Percentiles rank a stretch among this genome's conserved stretches.
Conservation (phyloP, 352 stramenopile species). For the Pythium diclinum region DNA sequence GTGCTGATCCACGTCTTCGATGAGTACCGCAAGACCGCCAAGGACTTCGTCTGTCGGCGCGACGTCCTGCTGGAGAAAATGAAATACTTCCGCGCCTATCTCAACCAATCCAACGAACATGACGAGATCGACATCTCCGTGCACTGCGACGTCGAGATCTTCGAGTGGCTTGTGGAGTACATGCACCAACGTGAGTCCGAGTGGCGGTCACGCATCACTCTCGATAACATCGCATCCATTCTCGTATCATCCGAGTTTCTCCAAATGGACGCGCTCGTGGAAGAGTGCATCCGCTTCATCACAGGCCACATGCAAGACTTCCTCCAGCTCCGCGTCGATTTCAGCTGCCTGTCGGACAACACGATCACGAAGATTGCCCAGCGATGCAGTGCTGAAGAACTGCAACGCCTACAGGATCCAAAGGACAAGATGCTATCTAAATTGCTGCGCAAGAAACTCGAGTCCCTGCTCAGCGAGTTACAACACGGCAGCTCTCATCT, state of each 20-base stretch:
- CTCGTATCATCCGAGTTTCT: conserved; percentile 91
- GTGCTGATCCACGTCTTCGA: conserved; percentile 91
- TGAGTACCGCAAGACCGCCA: conserved; percentile 79
- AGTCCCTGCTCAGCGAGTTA: conserved; percentile 46
- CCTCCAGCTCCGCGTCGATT: conserved; percentile 80
- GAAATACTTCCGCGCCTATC: conserved; percentile 89
- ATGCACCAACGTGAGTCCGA: conserved; percentile 63
- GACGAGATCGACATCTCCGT: conserved; percentile 93
- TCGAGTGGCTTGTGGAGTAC: conserved; percentile 89
- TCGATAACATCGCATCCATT: conserved; percentile 84
- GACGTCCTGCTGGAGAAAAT: conserved; percentile 85
- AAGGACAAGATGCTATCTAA: conserved; percentile 89
- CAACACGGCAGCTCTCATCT: conserved; percentile 24
- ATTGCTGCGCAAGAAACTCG: conserved; percentile 80
- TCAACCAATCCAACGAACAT: conserved; percentile 71
- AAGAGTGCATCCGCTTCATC: conserved; percentile 84
- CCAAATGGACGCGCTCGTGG: conserved; percentile 87
- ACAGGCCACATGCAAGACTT: conserved; percentile 71
- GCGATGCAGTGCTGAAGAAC: conserved; percentile 45
- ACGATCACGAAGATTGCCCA: conserved; percentile 70
- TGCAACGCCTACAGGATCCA: conserved; percentile 73
- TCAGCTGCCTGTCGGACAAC: conserved; percentile 77
- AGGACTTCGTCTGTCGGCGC: conserved; percentile 84
- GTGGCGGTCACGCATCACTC: conserved; percentile 43
- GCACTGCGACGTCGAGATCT: conserved; percentile 91